Percentiles rank a stretch among this genome's conserved stretches.
These are phyloP conservation scores for Babesia caballi DNA, from an alignment of 169 alveolate genomes.

Conservation along the genomic window DNA sequence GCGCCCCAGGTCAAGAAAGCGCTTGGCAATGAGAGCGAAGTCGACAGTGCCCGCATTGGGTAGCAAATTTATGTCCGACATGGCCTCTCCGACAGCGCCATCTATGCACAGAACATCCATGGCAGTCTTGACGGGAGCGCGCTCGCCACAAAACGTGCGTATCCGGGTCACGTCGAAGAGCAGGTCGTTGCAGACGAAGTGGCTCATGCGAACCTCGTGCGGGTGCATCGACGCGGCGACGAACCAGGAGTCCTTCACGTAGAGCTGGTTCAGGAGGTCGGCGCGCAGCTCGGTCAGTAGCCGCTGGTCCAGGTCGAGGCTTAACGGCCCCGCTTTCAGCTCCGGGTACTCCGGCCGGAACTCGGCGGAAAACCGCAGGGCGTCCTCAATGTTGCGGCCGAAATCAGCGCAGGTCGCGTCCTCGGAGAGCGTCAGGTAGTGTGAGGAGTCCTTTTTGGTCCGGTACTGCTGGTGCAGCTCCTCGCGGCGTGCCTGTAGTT, in stretches of 20 bases:
- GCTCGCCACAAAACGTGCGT: slow-evolving; percentile 23
- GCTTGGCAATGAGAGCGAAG: slow-evolving; percentile 24
- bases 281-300: slow-evolving; percentile 13
- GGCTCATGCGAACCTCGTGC: slow-evolving; percentile 45
- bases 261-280: slow-evolving; percentile 42
- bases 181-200: slow-evolving; percentile 59
- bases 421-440: background rate
- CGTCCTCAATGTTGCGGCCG: slow-evolving; percentile 15
- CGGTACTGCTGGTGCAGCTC: background rate
- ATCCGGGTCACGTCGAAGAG: slow-evolving; percentile 42
- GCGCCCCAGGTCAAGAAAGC: slow-evolving; percentile 5
- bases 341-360: background rate
- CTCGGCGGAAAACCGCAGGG: slow-evolving; percentile 5
- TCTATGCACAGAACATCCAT: slow-evolving; percentile 29
- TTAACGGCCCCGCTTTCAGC: background rate
- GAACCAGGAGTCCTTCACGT: slow-evolving; percentile 60
- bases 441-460: slow-evolving; percentile 3
- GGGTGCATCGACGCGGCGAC: slow-evolving; percentile 43
- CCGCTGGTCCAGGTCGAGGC: slow-evolving; percentile 18
- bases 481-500: slow-evolving; percentile 23
- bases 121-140: slow-evolving; percentile 30
- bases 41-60: slow-evolving; percentile 43
- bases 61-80: slow-evolving; percentile 44
- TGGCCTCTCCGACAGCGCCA: slow-evolving; percentile 59
- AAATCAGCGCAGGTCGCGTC: slow-evolving; percentile 25